Evolutionary conservation across 2,329 filamentous ascomycete species (phyloP).

Genomic region (Phyllosticta citriasiana): DNA sequence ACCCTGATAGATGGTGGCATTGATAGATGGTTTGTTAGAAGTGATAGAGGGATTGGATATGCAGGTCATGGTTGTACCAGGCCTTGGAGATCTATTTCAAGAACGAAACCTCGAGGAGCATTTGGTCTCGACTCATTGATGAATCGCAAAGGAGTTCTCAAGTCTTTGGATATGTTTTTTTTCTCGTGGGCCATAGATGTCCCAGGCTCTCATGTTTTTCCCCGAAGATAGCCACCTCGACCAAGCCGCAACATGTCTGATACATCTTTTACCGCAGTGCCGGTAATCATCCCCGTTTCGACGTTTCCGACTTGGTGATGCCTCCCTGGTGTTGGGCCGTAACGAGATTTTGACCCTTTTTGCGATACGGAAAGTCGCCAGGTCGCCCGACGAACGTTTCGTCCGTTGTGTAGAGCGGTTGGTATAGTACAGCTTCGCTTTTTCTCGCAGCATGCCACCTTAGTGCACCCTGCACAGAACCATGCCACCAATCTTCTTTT

Average conservation of each 20-base stretch:
- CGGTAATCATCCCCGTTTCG: no score
- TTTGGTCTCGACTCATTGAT: no score
- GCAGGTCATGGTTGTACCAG: neutral
- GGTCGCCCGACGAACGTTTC: neutral
- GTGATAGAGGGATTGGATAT: neutral
- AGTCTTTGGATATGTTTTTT: no score
- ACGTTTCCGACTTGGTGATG: no score
- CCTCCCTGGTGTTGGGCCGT: no score
- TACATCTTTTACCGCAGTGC: no score
- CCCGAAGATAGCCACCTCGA: no score
- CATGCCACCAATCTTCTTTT: constrained; percentile 70
- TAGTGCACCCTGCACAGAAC: constrained; percentile 60
- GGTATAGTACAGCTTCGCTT: neutral
- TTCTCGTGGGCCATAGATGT: no score
- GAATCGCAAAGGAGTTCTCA: no score
- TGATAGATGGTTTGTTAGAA: neutral
- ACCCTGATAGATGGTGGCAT: neutral
- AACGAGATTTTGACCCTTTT: no score
- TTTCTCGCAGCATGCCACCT: constrained; percentile 4
- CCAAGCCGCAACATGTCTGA: no score
- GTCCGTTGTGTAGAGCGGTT: neutral
- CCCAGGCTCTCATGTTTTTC: no score
- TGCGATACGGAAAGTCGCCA: neutral
- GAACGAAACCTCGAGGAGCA: neutral
- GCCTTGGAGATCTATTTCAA: neutral